Conservation (phyloP, 768 basidiomycete genomes). For the Hygrophoropsis aurantiaca region DNA sequence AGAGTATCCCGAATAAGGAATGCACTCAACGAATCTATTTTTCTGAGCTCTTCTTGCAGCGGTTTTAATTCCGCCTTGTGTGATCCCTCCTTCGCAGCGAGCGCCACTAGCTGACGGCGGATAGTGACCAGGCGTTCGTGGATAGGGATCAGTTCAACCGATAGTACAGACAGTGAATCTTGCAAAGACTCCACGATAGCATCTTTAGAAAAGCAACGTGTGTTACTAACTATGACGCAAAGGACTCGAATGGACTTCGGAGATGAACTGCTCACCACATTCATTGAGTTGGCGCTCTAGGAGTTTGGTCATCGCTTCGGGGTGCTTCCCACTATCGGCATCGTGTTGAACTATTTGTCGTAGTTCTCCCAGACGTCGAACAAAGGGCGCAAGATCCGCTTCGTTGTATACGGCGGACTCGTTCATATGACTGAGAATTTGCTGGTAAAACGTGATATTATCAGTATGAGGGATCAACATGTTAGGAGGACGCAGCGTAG, state of each 20-base stretch:
- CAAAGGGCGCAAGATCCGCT: conserved; percentile 85
- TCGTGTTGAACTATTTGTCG: conserved; percentile 86
- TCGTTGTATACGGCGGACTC: conserved; percentile 95
- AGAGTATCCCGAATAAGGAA: conserved; percentile 26
- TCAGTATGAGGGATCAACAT: conserved; percentile 28
- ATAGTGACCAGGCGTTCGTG: conserved; percentile 88
- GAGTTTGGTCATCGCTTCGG: conserved; percentile 83
- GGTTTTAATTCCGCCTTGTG: conserved; percentile 88
- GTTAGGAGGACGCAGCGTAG: conserved; percentile 20
- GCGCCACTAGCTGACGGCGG: conserved; percentile 82
- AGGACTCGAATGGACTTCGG: not conserved
- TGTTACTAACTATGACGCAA: not conserved
- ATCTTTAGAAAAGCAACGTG: conserved; percentile 44
- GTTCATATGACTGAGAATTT: conserved; percentile 94
- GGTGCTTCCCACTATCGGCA: conserved; percentile 76
- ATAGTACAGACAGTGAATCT: conserved; percentile 83
- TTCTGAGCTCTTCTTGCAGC: conserved; percentile 87
- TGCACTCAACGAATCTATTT: conserved; percentile 92
- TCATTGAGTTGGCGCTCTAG: conserved; percentile 89
- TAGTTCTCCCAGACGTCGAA: conserved; percentile 75
- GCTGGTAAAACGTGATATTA: conserved; percentile 46
- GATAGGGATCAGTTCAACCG: conserved; percentile 85
- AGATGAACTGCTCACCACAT: conserved; percentile 66
- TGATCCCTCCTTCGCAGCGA: conserved; percentile 85
- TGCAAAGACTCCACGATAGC: conserved; percentile 74